phyloP scores from a whole-genome alignment of 2,329 filamentous ascomycete species.

The Coniochaeta sp. region DNA sequence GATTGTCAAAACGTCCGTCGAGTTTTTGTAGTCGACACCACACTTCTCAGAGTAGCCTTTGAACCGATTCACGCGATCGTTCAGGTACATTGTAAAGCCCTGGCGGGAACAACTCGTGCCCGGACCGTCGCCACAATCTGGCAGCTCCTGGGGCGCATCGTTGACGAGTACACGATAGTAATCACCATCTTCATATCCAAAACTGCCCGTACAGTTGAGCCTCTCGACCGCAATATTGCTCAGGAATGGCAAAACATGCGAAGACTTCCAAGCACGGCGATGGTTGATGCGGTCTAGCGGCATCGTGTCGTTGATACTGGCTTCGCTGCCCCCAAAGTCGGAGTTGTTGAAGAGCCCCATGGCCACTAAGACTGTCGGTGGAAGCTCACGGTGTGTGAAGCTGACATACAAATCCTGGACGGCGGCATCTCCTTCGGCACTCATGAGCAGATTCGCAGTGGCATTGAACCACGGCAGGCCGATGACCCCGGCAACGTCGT shows the following conservation, averaged over 20 bases:
- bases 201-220: constrained; percentile 50
- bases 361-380: constrained; percentile 58
- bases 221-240: constrained; percentile 60
- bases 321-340: constrained; percentile 39
- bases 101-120: constrained; percentile 33
- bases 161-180: constrained; percentile 39
- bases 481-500: constrained; percentile 44
- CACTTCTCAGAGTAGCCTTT: constrained; percentile 32
- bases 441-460: constrained; percentile 42
- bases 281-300: constrained; percentile 55
- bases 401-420: constrained; percentile 56
- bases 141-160: constrained; percentile 31
- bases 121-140: constrained; percentile 33
- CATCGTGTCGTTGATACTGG: constrained; percentile 54
- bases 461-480: constrained; percentile 62
- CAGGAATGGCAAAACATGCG: constrained; percentile 56
- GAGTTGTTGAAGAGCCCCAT: constrained; percentile 66
- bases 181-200: constrained; percentile 44
- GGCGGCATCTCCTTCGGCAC: constrained; percentile 15
- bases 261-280: constrained; percentile 54
- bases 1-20: constrained; percentile 25
- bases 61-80: constrained; percentile 27
- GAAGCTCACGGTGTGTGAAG: constrained; percentile 63
- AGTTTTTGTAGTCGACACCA: constrained; percentile 24
- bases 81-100: constrained; percentile 30